Conservation (phyloP, 2,329 filamentous ascomycete genomes). For the Diaporthe sp. region DNA sequence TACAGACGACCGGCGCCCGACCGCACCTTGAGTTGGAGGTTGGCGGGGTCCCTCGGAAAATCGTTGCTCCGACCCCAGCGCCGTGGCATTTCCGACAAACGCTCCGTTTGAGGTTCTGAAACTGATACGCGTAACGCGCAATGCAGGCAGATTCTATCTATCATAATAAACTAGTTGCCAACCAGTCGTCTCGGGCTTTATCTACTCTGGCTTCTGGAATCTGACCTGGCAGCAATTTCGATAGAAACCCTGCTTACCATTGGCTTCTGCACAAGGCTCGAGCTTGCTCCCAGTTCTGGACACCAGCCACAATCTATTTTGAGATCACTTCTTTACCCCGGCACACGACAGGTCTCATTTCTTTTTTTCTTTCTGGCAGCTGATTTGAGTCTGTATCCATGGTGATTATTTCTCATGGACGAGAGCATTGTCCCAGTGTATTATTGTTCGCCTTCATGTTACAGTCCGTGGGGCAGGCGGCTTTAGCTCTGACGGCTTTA, state of each 20-base stretch:
- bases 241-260: background rate
- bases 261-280: background rate
- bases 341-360: background rate
- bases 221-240: background rate
- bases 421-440: background rate
- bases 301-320: background rate
- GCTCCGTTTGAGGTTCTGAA: background rate
- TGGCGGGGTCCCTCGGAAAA: conserved; percentile 9
- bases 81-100: background rate
- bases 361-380: background rate
- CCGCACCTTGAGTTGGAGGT: conserved; percentile 16
- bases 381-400: background rate
- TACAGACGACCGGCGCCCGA: conserved; percentile 7
- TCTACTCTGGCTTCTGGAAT: too few species aligned
- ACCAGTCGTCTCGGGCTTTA: too few species aligned
- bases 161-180: background rate
- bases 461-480: background rate
- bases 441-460: background rate
- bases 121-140: background rate
- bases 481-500: background rate
- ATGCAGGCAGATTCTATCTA: background rate
- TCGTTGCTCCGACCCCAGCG: conserved; percentile 3
- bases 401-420: too few species aligned
- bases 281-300: background rate
- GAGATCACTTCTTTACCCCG: background rate